Evolutionary conservation across 768 basidiomycete genomes (phyloP).

Genomic region (Dacryopinax spathularia): DNA sequence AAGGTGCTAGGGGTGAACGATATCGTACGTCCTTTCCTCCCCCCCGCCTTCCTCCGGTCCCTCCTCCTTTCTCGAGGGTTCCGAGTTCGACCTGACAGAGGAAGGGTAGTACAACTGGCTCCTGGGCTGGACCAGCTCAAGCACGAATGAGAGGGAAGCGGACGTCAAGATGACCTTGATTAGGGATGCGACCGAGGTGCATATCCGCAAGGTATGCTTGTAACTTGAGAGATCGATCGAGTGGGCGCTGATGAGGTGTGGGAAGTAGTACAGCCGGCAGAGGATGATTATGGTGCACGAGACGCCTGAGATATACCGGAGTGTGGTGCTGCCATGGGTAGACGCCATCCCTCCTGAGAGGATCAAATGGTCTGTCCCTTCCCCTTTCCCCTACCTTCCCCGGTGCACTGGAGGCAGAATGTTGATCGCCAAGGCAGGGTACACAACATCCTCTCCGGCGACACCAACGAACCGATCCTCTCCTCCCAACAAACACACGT

Average conservation of each 20-base stretch:
- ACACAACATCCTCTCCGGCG: conserved; percentile 62
- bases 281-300: conserved; percentile 59
- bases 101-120: conserved; percentile 69
- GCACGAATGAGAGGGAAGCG: conserved; percentile 24
- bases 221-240: neutral
- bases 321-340: conserved; percentile 67
- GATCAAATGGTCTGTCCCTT: conserved; percentile 54
- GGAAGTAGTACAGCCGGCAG: conserved; percentile 75
- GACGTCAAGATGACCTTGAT: conserved; percentile 79
- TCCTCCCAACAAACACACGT: conserved; percentile 45
- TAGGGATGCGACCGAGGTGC: conserved; percentile 77
- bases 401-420: neutral
- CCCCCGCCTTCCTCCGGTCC: conserved; percentile 1
- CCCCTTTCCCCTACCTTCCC: too few species aligned
- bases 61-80: neutral
- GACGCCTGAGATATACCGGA: conserved; percentile 61
- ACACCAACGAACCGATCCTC: conserved; percentile 61
- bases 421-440: conserved; percentile 42
- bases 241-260: neutral
- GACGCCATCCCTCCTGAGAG: conserved; percentile 54
- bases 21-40: conserved; percentile 35
- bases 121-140: conserved; percentile 49
- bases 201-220: conserved; percentile 58
- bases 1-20: conserved; percentile 47
- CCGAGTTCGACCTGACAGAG: conserved; percentile 10